phyloP scores from a whole-genome alignment of 495 filamentous ascomycete genomes.

The Aspergillus haitiensis region DNA sequence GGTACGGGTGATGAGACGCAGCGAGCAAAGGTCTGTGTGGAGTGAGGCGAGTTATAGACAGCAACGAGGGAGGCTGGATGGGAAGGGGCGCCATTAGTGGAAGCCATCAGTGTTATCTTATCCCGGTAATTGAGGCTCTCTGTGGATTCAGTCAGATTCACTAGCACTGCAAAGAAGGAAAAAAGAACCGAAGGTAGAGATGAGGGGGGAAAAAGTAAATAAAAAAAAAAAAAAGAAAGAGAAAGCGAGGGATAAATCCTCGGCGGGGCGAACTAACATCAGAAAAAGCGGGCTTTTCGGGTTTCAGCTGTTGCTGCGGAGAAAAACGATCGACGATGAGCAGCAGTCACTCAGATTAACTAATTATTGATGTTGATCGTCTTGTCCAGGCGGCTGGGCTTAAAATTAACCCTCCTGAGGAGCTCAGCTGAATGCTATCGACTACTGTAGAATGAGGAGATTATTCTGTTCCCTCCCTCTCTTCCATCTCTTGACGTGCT shows the following conservation, averaged over 20 bases:
- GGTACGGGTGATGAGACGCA: slow-evolving; percentile 42
- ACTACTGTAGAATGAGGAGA: neutral
- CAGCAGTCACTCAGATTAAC: slow-evolving; percentile 8
- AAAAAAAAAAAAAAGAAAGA: neutral
- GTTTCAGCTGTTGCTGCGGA: slow-evolving; percentile 14
- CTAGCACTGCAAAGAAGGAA: too few species aligned
- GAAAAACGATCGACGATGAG: slow-evolving; percentile 19
- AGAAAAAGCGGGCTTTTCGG: slow-evolving; percentile 13
- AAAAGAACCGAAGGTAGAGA: neutral
- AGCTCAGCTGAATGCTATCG: slow-evolving; percentile 3
- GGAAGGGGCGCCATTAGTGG: neutral
- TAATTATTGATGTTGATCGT: slow-evolving; percentile 12
- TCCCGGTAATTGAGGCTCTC: neutral
- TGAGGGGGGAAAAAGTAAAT: too few species aligned
- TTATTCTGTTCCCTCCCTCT: neutral
- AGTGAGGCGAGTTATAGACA: slow-evolving; percentile 56
- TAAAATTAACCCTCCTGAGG: neutral
- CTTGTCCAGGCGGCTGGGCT: slow-evolving; percentile 11
- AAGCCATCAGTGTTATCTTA: slow-evolving; percentile 3
- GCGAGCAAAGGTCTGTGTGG: slow-evolving; percentile 45
- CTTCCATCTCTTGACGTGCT: slow-evolving; percentile 3
- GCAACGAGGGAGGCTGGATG: slow-evolving; percentile 42
- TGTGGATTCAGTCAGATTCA: too few species aligned
- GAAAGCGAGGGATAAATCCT: neutral
- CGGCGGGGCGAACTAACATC: slow-evolving; percentile 21